phyloP scores from a whole-genome alignment of 306 rosid genomes.

The Geum urbanum region DNA sequence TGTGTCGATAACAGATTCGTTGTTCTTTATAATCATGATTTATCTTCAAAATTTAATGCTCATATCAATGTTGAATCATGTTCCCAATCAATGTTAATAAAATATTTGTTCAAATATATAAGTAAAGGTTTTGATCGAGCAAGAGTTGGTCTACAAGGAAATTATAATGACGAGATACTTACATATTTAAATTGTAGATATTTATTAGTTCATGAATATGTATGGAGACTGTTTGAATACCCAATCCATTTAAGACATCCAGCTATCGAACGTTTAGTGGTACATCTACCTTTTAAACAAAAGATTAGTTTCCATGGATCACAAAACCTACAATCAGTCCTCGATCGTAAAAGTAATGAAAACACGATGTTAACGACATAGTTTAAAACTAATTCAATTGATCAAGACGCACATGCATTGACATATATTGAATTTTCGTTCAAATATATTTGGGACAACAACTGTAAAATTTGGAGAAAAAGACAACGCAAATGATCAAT shows the following conservation, averaged over 20 bases:
- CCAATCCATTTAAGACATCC: not conserved
- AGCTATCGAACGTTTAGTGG: not conserved
- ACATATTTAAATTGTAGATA: not conserved
- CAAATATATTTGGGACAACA: not conserved
- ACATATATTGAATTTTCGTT: not conserved
- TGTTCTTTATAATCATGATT: not conserved
- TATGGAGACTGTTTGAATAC: not conserved
- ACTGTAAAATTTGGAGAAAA: not conserved
- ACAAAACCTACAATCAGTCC: not conserved
- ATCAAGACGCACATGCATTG: not conserved
- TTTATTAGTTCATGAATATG: not conserved
- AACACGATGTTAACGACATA: not conserved
- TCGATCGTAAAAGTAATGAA: not conserved
- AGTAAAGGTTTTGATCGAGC: not conserved
- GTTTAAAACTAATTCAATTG: not conserved
- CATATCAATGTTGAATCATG: not conserved
- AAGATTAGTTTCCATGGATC: not conserved
- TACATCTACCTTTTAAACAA: not conserved
- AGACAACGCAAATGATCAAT: not conserved
- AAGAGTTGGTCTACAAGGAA: not conserved
- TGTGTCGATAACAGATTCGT: not conserved
- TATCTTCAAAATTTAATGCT: not conserved
- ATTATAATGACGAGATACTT: not conserved
- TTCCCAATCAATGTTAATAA: not conserved
- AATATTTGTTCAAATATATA: too few relatives aligned